Base-by-base conservation (phyloP, 495 filamentous ascomycete genomes). In the Penicillium taxi region DNA sequence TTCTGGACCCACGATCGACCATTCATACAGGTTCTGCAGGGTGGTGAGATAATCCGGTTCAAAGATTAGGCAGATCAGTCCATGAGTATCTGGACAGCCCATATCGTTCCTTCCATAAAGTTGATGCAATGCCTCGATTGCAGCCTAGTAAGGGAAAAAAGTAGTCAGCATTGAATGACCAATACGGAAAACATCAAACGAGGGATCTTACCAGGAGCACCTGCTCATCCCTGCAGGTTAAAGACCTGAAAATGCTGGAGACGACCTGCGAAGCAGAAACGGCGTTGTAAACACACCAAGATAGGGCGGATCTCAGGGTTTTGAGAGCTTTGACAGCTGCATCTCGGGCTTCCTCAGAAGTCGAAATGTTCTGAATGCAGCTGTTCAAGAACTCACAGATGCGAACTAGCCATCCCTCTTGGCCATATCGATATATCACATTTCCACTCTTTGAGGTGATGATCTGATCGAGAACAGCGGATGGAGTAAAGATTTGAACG, bases 401-500 rank as follows among this genome's bases (percentile, higher is more conserved):
- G 48, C 89, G 77, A 26, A 72, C 63, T 19, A 96, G 67, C 91
- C 91, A 98, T 15, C 91, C 93, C 37, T 94, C 85, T 26, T 77
- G 63, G 16, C 83, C 86, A 54, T 63, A 84, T 32, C 87, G 75
- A 23, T 85, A 71, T 32, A 78, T 67, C 11, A 75, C 63, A 39
- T 64, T 37, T 58, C 27, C 73, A 67, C 30, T 77, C 73, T 48
- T 87, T 63, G 78, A 75, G 4, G 84, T 81, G 44, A 84, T 84
- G 18, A 78, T 63, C 35, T 91, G 80, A 40, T 70, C 62, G 25
- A 94, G 73, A n/a, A 94, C 77, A 5, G 64, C 60, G 17, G 77
- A 64, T 4, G 93, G 86, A 0, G 86, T 87, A 55, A 94, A 94
- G 33, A 96, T 87, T 46, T 96, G 90, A 38, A 95, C 81, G 50